Evolutionary conservation across 2,329 filamentous ascomycete genomes (phyloP).

Genomic region (Alternaria infectoria): DNA sequence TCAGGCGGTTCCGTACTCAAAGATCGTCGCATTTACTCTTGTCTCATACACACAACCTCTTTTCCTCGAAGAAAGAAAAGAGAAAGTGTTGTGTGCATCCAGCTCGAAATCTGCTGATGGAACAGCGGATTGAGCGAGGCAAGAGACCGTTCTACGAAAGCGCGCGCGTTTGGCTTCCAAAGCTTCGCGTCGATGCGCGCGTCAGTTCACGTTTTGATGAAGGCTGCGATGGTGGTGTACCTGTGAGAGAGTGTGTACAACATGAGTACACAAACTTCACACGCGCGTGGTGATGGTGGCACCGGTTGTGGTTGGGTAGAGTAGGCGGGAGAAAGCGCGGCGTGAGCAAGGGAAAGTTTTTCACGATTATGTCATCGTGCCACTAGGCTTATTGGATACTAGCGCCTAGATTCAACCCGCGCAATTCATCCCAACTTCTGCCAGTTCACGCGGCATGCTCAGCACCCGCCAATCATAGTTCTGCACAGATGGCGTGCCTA

Average conservation of each 20-base stretch:
- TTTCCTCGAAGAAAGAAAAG: not conserved
- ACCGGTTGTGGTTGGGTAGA: conserved; percentile 1
- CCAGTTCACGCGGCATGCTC: conserved; percentile 2
- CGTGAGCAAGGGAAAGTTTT: conserved; percentile 10
- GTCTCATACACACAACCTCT: conserved; percentile 42
- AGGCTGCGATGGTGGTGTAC: too few species aligned
- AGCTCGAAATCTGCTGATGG: conserved; percentile 47
- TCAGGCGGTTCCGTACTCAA: conserved; percentile 49
- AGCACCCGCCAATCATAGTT: conserved; percentile 3
- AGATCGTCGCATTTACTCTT: conserved; percentile 47
- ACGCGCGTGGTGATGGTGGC: not conserved
- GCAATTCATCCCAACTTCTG: not conserved
- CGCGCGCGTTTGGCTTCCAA: not conserved
- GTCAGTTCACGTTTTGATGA: not conserved
- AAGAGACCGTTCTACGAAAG: conserved; percentile 35
- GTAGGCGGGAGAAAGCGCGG: not conserved
- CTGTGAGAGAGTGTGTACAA: not conserved
- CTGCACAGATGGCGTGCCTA: not conserved
- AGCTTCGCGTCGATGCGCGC: not conserved
- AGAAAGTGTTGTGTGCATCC: conserved; percentile 32
- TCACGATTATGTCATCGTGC: not conserved
- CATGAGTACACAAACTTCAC: not conserved
- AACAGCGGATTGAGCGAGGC: conserved; percentile 48
- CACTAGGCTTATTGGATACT: not conserved
- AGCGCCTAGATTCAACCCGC: not conserved